phyloP scores from a whole-genome alignment of 805 yeast genomes.

The Yarrowia osloensis region DNA sequence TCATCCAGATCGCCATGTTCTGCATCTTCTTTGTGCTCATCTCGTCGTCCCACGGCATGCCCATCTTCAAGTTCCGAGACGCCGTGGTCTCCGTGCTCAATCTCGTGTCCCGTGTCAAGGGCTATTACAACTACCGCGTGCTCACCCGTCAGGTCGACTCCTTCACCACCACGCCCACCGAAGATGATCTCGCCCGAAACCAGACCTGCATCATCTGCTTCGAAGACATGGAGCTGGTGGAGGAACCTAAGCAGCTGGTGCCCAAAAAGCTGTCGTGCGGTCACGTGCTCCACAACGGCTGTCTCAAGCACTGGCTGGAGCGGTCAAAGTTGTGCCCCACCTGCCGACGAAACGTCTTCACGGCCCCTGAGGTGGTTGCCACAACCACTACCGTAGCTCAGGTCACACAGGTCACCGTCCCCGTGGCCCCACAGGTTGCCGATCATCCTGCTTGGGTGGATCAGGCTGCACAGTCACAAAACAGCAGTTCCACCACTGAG shows the following conservation, averaged over 20 bases:
- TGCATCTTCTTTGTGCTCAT: constrained; percentile 52
- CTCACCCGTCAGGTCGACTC: constrained; percentile 62
- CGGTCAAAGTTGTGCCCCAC: constrained; percentile 92
- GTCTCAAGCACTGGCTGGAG: constrained; percentile 90
- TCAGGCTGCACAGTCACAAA: not conserved
- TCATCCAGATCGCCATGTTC: constrained; percentile 51
- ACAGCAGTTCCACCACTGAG: not conserved
- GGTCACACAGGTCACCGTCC: not conserved
- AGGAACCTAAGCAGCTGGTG: constrained; percentile 46
- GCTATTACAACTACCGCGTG: constrained; percentile 39
- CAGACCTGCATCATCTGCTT: constrained; percentile 83
- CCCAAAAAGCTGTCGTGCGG: constrained; percentile 84
- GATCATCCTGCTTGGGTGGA: constrained; percentile 23
- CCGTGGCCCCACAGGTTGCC: constrained; percentile 1
- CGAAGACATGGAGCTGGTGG: constrained; percentile 70
- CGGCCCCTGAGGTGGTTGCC: constrained; percentile 9
- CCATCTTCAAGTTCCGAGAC: constrained; percentile 54
- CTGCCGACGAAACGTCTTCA: constrained; percentile 76
- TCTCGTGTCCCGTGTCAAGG: constrained; percentile 39
- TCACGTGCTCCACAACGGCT: constrained; percentile 85
- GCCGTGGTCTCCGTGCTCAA: constrained; percentile 45
- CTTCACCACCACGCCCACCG: constrained; percentile 63
- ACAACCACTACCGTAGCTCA: not conserved
- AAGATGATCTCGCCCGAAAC: constrained; percentile 60
- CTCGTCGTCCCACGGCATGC: constrained; percentile 49